Base-by-base conservation (phyloP, 2,329 filamentous ascomycete species). In the Raffaelea albimanens region DNA sequence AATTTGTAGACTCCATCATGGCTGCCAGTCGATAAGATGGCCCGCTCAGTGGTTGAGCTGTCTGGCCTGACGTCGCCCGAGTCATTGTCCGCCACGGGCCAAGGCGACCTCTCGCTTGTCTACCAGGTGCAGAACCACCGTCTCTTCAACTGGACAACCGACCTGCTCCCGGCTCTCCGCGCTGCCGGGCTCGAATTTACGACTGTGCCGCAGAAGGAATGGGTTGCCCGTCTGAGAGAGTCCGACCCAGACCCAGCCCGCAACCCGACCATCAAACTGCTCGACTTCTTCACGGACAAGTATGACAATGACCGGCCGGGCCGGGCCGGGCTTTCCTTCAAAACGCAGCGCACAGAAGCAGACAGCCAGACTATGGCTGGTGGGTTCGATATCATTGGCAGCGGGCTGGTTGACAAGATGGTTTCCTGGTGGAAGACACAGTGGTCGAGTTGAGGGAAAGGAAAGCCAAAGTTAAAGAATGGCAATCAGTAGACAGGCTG, bases 201-300 rank as follows among this genome's bases (percentile, higher is more conserved):
- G 1, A 62, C 65, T 3, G 68, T 76, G 0, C 58, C 66, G 4
- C 61, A 63, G 0, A 57, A 55, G 9, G 64, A 71, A 49, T 75
- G 72, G 72, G 57, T 76, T 22, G 52, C 56, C 0, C 59, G 66
- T 1, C 57, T 77, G 7, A 61, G 69, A 3, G 61, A 52, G 2
- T 72, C 52, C 40, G 25, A 56, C 31, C 22, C 48, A 39, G 43
- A 69, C 40, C 69, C 44, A n/a, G 43, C 43, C 0, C 65, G 75
- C 34, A 78, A 78, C 52, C 73, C 75, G 11, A 66, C 71, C 0
- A 65, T 75, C 52, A 77, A 76, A 57, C 61, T 78, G 1, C 50
- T 76, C 1, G 72, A 75, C 39, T 79, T 75, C 61, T 78, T 76
- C 25, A 29, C 25, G 25, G 25, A 29, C 7, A 29, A 29, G 25